These are phyloP conservation scores for Colletotrichum sp. DNA, from an alignment of 2,329 filamentous ascomycete genomes.

Conservation along the genomic window DNA sequence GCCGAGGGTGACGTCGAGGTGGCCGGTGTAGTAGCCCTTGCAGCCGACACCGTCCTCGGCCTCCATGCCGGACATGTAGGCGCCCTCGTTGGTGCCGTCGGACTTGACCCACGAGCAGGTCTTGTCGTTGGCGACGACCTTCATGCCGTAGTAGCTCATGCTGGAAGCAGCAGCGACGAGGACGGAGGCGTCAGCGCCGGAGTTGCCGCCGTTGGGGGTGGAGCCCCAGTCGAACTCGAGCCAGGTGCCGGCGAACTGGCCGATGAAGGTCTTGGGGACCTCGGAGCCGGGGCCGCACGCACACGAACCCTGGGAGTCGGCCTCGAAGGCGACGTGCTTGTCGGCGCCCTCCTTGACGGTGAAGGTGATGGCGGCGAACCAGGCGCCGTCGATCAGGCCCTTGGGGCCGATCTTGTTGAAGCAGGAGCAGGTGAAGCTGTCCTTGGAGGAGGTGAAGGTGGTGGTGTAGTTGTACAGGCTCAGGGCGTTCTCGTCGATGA, in stretches of 20 bases:
- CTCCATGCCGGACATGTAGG: constrained; percentile 43
- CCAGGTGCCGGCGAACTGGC: constrained; percentile 52
- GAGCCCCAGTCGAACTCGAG: constrained; percentile 55
- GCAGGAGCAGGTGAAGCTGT: constrained; percentile 43
- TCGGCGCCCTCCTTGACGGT: constrained; percentile 37
- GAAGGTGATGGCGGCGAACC: constrained; percentile 48
- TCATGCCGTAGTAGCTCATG: constrained; percentile 37
- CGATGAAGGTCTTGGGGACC: constrained; percentile 39
- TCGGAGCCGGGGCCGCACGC: constrained; percentile 40
- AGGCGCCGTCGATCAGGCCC: constrained; percentile 53
- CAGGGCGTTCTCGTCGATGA: constrained; percentile 39
- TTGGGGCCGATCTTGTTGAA: constrained; percentile 59
- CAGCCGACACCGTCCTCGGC: constrained; percentile 43
- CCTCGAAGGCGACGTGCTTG: constrained; percentile 49
- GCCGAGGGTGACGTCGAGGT: constrained; percentile 36
- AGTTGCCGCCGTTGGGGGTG: constrained; percentile 51
- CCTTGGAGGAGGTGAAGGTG: constrained; percentile 44
- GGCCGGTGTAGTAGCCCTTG: constrained; percentile 36
- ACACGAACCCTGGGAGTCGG: constrained; percentile 54
- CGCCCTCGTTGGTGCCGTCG: constrained; percentile 36
- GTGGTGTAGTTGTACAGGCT: constrained; percentile 49
- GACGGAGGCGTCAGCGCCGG: constrained; percentile 56
- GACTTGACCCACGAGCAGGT: constrained; percentile 47
- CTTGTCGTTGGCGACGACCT: constrained; percentile 41
- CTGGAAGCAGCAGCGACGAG: constrained; percentile 45